These are phyloP conservation scores for Penicillium chermesinum DNA, from an alignment of 495 filamentous ascomycete species.

Conservation along the genomic window DNA sequence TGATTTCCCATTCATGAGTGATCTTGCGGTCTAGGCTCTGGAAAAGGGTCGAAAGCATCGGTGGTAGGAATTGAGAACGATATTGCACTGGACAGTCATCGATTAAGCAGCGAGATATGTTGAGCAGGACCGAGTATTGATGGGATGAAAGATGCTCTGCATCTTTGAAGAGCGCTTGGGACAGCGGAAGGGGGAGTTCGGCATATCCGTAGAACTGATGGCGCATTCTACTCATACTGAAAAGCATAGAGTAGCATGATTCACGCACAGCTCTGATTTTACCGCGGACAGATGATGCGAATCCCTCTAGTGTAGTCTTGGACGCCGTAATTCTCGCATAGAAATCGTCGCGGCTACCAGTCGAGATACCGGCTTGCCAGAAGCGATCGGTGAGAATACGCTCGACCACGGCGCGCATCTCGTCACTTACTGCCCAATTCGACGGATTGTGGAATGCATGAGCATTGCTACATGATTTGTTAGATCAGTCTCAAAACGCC, in stretches of 20 bases:
- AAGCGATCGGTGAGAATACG: slow-evolving; percentile 92
- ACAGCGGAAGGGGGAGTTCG: slow-evolving; percentile 78
- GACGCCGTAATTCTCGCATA: slow-evolving; percentile 87
- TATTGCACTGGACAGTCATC: slow-evolving; percentile 81
- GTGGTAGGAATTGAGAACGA: slow-evolving; percentile 76
- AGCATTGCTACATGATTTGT: slow-evolving; percentile 53
- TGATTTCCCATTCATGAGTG: slow-evolving; percentile 70
- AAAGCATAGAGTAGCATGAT: slow-evolving; percentile 87
- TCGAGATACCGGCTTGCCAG: slow-evolving; percentile 97
- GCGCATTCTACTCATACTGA: slow-evolving; percentile 83
- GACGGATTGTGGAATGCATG: slow-evolving; percentile 88
- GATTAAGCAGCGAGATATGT: slow-evolving; percentile 78
- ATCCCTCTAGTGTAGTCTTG: slow-evolving; percentile 82
- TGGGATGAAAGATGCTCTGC: slow-evolving; percentile 83
- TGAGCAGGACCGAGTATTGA: slow-evolving; percentile 85
- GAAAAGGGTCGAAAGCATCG: slow-evolving; percentile 76
- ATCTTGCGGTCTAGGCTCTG: slow-evolving; percentile 82
- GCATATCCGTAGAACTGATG: slow-evolving; percentile 83
- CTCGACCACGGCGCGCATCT: slow-evolving; percentile 71
- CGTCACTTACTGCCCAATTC: slow-evolving; percentile 78
- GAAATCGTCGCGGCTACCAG: slow-evolving; percentile 91
- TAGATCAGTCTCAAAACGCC: not conserved
- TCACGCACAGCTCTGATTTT: slow-evolving; percentile 86
- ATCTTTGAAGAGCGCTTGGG: slow-evolving; percentile 78
- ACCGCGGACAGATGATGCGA: slow-evolving; percentile 87